Percentiles rank a stretch among this genome's conserved stretches.
phyloP scores from a whole-genome alignment of 106 monocot genomes.

The Dendrobium catenatum region DNA sequence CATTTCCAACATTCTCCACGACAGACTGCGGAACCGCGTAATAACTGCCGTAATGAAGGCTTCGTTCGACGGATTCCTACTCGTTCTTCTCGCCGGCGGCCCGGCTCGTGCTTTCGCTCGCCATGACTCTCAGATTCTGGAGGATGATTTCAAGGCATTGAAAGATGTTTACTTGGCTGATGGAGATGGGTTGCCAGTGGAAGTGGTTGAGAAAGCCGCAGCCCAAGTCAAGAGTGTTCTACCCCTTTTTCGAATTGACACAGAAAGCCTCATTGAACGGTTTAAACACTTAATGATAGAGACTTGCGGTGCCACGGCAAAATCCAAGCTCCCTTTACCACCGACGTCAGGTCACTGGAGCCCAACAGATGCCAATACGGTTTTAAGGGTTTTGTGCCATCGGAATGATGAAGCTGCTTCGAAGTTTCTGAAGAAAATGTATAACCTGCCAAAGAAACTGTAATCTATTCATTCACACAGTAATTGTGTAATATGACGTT shows the following conservation, averaged over 20 bases:
- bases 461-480: slow-evolving; percentile 7
- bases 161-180: slow-evolving; percentile 58
- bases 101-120: slow-evolving; percentile 47
- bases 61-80: slow-evolving; percentile 62
- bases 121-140: slow-evolving; percentile 51
- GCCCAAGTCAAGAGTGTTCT: slow-evolving; percentile 48
- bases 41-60: slow-evolving; percentile 82
- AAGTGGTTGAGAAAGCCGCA: slow-evolving; percentile 65
- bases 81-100: slow-evolving; percentile 65
- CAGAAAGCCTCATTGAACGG: slow-evolving; percentile 44
- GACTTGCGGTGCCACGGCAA: slow-evolving; percentile 23
- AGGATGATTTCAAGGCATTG: slow-evolving; percentile 59
- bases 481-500: neutral
- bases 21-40: slow-evolving; percentile 44
- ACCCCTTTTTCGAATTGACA: slow-evolving; percentile 41
- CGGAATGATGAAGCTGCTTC: slow-evolving; percentile 79
- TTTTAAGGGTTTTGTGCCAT: slow-evolving; percentile 75
- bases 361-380: slow-evolving; percentile 73
- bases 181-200: slow-evolving; percentile 65
- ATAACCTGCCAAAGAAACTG: slow-evolving; percentile 81
- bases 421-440: slow-evolving; percentile 87
- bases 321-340: slow-evolving; percentile 37
- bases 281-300: slow-evolving; percentile 43
- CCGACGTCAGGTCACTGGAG: slow-evolving; percentile 84
- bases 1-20: slow-evolving; percentile 64